Evolutionary conservation across 805 yeast genomes (phyloP).

Genomic region (Wickerhamiella cacticola): DNA sequence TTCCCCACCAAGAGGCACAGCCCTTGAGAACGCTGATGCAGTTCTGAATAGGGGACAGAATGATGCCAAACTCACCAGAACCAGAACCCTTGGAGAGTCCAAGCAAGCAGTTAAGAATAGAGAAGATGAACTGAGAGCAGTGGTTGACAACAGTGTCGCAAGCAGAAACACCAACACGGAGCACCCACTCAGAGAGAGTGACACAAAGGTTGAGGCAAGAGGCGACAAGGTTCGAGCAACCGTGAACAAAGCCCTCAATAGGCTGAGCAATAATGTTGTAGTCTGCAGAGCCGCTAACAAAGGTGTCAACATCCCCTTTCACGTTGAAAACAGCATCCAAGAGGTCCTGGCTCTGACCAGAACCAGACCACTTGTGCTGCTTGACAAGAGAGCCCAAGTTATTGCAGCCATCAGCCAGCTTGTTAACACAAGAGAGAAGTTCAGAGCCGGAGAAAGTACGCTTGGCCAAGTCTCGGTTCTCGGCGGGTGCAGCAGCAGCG

Average conservation of each 20-base stretch:
- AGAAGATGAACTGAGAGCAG: background rate
- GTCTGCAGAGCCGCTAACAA: background rate
- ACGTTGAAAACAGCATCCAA: background rate
- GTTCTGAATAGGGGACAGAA: background rate
- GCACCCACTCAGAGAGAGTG: background rate
- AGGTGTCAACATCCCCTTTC: background rate
- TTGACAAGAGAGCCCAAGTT: constrained; percentile 1
- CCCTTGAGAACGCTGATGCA: constrained; percentile 2
- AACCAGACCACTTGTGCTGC: background rate
- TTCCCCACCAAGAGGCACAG: constrained; percentile 2
- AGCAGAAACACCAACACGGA: constrained; percentile 6
- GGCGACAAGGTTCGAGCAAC: background rate
- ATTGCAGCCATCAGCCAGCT: background rate
- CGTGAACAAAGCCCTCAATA: background rate
- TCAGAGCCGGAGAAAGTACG: constrained; percentile 1
- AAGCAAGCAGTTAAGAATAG: background rate
- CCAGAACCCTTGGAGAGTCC: background rate
- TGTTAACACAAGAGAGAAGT: background rate
- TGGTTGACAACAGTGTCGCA: background rate
- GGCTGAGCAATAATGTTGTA: background rate
- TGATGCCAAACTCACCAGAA: background rate
- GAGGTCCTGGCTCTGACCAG: background rate
- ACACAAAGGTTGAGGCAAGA: background rate
- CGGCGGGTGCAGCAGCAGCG: constrained; percentile 8
- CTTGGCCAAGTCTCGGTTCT: background rate